Percentiles rank a stretch among this genome's conserved stretches.
These are phyloP conservation scores for Maudiozyma serrabonitensis DNA, from an alignment of 805 yeast species.

Conservation along the genomic window DNA sequence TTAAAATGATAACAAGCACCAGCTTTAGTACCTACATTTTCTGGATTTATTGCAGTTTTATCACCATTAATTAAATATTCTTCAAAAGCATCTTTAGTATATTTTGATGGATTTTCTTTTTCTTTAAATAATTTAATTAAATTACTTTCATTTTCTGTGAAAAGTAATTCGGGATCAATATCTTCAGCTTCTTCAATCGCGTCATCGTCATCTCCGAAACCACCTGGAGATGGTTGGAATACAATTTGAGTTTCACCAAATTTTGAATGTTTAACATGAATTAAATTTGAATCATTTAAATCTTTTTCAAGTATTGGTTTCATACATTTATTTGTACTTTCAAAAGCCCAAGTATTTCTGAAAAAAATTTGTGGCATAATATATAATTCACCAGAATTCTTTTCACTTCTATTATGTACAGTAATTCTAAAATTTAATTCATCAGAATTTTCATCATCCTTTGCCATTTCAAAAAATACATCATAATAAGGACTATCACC, in stretches of 20 bases:
- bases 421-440: constrained; percentile 77
- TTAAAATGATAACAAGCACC: constrained; percentile 79
- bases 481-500: constrained; percentile 70
- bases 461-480: constrained; percentile 83
- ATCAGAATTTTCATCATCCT: constrained; percentile 69
- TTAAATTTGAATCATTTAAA: constrained; percentile 31
- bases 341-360: constrained; percentile 92
- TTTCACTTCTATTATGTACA: constrained; percentile 72
- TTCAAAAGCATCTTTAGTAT: constrained; percentile 86
- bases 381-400: constrained; percentile 74
- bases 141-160: constrained; percentile 88
- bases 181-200: constrained; percentile 32
- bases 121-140: constrained; percentile 54
- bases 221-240: constrained; percentile 84
- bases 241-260: constrained; percentile 57
- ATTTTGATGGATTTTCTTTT: constrained; percentile 44
- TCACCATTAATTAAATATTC: constrained; percentile 55
- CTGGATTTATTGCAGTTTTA: constrained; percentile 60
- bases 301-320: constrained; percentile 43
- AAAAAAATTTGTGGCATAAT: constrained; percentile 75
- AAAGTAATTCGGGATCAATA: constrained; percentile 65
- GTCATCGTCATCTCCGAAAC: constrained; percentile 28
- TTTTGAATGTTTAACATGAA: constrained; percentile 57
- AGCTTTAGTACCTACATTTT: constrained; percentile 65
- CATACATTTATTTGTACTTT: constrained; percentile 36